Evolutionary conservation across 441 rosid species (phyloP).

Genomic region (Hura crepitans): DNA sequence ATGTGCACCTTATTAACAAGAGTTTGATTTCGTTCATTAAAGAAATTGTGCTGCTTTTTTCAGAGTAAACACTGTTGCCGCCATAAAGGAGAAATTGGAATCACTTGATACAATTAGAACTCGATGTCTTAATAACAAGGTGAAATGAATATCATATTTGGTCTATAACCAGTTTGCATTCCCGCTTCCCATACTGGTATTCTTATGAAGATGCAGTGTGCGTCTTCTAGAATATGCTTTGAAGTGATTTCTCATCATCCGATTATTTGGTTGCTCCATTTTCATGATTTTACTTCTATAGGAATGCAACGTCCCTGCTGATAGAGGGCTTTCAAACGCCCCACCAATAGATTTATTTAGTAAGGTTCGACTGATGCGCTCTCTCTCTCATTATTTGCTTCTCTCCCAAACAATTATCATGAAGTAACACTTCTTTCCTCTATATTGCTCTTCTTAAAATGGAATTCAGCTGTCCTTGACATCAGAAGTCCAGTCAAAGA

Average conservation of each 20-base stretch:
- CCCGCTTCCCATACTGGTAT: neutral
- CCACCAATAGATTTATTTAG: constrained; percentile 46
- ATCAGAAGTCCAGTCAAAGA: constrained; percentile 31
- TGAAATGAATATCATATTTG: constrained; percentile 22
- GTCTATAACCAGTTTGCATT: neutral
- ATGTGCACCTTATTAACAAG: neutral
- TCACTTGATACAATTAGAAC: constrained; percentile 31
- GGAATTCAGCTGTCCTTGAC: constrained; percentile 41
- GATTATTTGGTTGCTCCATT: constrained; percentile 14
- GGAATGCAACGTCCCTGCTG: constrained; percentile 36
- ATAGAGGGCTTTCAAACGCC: constrained; percentile 25
- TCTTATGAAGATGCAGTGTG: neutral
- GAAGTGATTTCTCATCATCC: constrained; percentile 15
- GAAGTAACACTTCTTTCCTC: neutral
- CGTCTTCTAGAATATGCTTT: constrained; percentile 1
- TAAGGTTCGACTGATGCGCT: constrained; percentile 35
- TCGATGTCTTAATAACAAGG: constrained; percentile 42
- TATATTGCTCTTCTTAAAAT: constrained; percentile 6
- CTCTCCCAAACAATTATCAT: neutral
- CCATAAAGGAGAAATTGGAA: constrained; percentile 38
- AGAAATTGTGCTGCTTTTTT: constrained; percentile 6
- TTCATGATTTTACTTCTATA: constrained; percentile 26
- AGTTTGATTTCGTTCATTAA: constrained; percentile 11
- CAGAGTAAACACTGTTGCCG: constrained; percentile 31
- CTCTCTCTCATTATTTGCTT: neutral